Percentiles rank a stretch among this genome's conserved stretches.
Evolutionary conservation across 2,329 filamentous ascomycete genomes (phyloP).

Genomic region (Fusarium sambucinum): DNA sequence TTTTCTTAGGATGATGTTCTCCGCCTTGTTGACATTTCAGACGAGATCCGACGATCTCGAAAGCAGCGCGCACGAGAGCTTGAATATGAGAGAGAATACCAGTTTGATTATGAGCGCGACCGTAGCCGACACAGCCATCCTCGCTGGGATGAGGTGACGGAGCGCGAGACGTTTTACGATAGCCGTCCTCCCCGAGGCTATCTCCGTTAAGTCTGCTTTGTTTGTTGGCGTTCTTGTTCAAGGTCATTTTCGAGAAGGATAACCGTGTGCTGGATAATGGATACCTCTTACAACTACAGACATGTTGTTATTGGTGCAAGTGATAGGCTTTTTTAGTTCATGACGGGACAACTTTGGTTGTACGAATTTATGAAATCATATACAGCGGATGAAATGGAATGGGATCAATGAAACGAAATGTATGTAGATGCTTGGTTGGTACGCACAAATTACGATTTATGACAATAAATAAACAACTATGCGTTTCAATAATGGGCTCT

Average conservation of each 20-base stretch:
- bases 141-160: conserved; percentile 71
- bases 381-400: conserved; percentile 28
- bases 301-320: conserved; percentile 24
- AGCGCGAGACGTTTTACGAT: conserved; percentile 77
- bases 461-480: conserved; percentile 36
- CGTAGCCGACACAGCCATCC: conserved; percentile 54
- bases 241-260: conserved; percentile 21
- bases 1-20: conserved; percentile 81
- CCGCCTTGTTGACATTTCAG: conserved; percentile 83
- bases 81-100: conserved; percentile 70
- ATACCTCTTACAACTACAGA: conserved; percentile 36
- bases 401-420: conserved; percentile 23
- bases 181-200: conserved; percentile 51
- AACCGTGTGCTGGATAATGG: conserved; percentile 28
- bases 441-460: conserved; percentile 38
- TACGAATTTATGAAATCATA: conserved; percentile 42
- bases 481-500: not conserved
- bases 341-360: conserved; percentile 32
- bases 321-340: conserved; percentile 28
- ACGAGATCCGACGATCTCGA: conserved; percentile 78
- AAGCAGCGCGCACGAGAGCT: conserved; percentile 65
- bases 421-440: conserved; percentile 39
- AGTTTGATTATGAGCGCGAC: conserved; percentile 63
- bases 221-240: conserved; percentile 35
- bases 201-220: conserved; percentile 42